Percentiles rank a stretch among this genome's conserved stretches.
phyloP scores from a whole-genome alignment of 2,329 filamentous ascomycete genomes.

The Aspergillus tubingensis region DNA sequence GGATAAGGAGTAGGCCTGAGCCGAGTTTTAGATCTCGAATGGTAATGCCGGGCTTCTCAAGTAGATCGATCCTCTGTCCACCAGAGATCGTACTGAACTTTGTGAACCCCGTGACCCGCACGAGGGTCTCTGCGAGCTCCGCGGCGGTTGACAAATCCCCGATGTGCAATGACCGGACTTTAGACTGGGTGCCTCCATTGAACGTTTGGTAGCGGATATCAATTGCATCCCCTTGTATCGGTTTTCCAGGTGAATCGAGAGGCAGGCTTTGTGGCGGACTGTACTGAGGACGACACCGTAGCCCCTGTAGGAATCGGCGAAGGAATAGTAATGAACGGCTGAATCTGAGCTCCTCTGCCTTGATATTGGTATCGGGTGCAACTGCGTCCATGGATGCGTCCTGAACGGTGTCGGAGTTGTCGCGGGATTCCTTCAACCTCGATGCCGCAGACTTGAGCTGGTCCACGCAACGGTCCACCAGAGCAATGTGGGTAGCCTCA shows the following conservation, averaged over 20 bases:
- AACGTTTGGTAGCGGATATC: conserved; percentile 75
- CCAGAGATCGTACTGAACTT: conserved; percentile 73
- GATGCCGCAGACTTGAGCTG: conserved; percentile 67
- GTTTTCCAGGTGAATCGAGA: conserved; percentile 57
- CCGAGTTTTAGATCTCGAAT: conserved; percentile 68
- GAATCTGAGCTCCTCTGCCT: conserved; percentile 64
- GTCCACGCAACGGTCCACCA: conserved; percentile 72
- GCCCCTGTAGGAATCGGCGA: conserved; percentile 63
- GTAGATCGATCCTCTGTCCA: conserved; percentile 66
- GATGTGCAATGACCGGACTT: conserved; percentile 64
- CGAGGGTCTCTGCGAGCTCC: conserved; percentile 68
- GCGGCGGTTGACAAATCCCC: conserved; percentile 70
- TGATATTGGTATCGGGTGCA: conserved; percentile 49
- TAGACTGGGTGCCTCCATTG: conserved; percentile 60
- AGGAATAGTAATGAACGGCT: conserved; percentile 69
- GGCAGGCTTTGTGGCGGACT: conserved; percentile 61
- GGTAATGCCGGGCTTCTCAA: conserved; percentile 60
- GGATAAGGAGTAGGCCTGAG: conserved; percentile 66
- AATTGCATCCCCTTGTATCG: conserved; percentile 63
- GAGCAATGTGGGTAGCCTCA: conserved; percentile 64
- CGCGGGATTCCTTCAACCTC: conserved; percentile 53
- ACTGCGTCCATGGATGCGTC: conserved; percentile 56
- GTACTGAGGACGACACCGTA: conserved; percentile 58
- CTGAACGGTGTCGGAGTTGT: conserved; percentile 47
- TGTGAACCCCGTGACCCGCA: conserved; percentile 70